Percentiles rank a stretch among this genome's conserved stretches.
These are phyloP conservation scores for Chalciporus chontae DNA, from an alignment of 768 basidiomycete species.

Conservation along the genomic window DNA sequence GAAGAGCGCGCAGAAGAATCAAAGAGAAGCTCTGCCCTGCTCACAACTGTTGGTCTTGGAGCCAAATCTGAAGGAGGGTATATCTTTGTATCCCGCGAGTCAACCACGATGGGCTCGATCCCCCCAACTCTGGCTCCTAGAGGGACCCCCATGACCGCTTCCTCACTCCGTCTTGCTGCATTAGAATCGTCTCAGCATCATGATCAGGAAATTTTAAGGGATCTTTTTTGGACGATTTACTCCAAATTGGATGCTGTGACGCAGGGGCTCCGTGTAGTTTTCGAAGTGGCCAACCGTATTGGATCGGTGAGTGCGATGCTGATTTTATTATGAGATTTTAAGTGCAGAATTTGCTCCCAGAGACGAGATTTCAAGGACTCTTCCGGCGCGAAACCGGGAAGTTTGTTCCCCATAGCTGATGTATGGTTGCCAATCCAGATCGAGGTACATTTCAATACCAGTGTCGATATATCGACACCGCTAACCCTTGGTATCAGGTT, in stretches of 20 bases:
- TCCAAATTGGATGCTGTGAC: constrained; percentile 93
- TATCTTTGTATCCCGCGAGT: constrained; percentile 36
- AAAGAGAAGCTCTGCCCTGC: constrained; percentile 43
- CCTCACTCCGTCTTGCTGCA: constrained; percentile 62
- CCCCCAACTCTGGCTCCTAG: constrained; percentile 26
- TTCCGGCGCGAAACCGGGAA: constrained; percentile 70
- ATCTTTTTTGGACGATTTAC: constrained; percentile 96
- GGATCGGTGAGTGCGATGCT: constrained; percentile 64
- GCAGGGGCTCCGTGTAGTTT: constrained; percentile 86
- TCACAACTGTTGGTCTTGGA: constrained; percentile 35
- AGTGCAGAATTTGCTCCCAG: constrained; percentile 35
- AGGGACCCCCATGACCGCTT: constrained; percentile 39
- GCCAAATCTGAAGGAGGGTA: constrained; percentile 51
- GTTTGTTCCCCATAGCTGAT: constrained; percentile 80
- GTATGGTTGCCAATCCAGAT: constrained; percentile 85
- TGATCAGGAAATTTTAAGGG: constrained; percentile 83
- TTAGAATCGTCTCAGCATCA: constrained; percentile 69
- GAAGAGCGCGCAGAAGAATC: constrained; percentile 85
- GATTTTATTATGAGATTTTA: neutral
- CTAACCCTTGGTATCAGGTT: constrained; percentile 48
- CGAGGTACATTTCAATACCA: constrained; percentile 52
- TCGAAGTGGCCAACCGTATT: constrained; percentile 87
- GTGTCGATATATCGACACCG: constrained; percentile 1
- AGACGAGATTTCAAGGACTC: constrained; percentile 89
- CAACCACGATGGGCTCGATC: constrained; percentile 16